A percentile compares a stretch with the other conserved stretches of the same genome.
Conservation (phyloP, 345 rosid species). For the Garcia nutans region DNA sequence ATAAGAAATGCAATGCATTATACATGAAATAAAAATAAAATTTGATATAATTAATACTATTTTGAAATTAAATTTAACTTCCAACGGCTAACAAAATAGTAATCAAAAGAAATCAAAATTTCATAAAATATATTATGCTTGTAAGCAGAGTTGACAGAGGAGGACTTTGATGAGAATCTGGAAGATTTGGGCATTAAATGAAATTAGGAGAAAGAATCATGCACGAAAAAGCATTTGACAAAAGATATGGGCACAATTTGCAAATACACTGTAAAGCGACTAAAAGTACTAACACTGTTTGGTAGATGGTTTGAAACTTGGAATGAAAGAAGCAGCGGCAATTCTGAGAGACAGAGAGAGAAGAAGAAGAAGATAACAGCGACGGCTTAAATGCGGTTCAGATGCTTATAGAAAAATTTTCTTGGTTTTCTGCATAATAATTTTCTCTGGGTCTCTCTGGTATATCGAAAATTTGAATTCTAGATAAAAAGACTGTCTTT, state of each 20-base stretch:
- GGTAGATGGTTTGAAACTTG: slow-evolving; percentile 31
- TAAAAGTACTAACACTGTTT: no score
- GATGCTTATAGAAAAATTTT: slow-evolving; percentile 4
- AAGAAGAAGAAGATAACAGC: neutral
- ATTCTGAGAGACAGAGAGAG: slow-evolving; percentile 19
- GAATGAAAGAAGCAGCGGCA: slow-evolving; percentile 35
- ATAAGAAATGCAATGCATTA: no score
- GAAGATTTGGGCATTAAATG: neutral
- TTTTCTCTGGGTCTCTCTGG: neutral
- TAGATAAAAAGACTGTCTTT: slow-evolving; percentile 18
- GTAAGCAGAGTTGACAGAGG: no score
- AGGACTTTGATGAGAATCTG: neutral
- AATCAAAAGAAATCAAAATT: no score
- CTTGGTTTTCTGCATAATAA: neutral
- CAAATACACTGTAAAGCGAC: neutral
- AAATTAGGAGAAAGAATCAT: neutral
- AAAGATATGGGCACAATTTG: slow-evolving; percentile 1
- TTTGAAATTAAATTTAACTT: no score
- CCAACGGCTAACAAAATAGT: no score
- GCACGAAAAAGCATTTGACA: neutral
- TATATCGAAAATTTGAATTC: slow-evolving; percentile 3
- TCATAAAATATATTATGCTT: no score
- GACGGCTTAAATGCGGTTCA: slow-evolving; percentile 2
- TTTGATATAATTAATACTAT: no score
- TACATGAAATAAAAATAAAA: no score